Evolutionary conservation across 2,329 filamentous ascomycete genomes (phyloP).

Genomic region (Colletotrichum theobromicola): DNA sequence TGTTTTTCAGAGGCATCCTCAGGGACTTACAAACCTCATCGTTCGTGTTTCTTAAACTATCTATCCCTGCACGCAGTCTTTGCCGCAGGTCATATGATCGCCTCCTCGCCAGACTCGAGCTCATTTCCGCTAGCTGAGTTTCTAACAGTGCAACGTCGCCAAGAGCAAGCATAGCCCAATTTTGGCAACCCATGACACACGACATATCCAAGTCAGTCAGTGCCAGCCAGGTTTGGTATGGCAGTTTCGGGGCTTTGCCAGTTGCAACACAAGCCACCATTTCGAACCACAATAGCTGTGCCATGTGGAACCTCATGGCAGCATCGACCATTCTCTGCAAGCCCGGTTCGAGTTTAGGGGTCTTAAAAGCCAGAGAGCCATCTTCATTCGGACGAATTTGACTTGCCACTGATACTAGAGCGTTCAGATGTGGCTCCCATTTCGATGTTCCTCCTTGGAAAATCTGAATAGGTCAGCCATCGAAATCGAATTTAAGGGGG

Average conservation of each 20-base stretch:
- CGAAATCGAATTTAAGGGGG: background rate
- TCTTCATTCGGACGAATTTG: background rate
- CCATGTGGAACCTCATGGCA: slow-evolving; percentile 12
- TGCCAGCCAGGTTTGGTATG: background rate
- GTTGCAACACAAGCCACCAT: slow-evolving; percentile 11
- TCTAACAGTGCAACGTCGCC: slow-evolving; percentile 5
- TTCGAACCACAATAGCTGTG: slow-evolving; percentile 16
- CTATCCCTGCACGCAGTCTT: background rate
- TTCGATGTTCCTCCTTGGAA: slow-evolving; percentile 14
- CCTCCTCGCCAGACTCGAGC: background rate
- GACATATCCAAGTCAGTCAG: slow-evolving; percentile 10
- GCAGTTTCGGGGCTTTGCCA: background rate
- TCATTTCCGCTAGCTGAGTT: background rate
- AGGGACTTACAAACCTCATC: background rate
- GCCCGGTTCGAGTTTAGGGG: background rate
- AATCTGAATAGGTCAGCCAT: background rate
- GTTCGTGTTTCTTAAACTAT: background rate
- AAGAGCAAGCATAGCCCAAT: slow-evolving; percentile 16
- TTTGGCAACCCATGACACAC: slow-evolving; percentile 15
- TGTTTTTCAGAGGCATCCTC: background rate
- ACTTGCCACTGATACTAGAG: background rate
- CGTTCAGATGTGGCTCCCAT: slow-evolving; percentile 15
- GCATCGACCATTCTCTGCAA: slow-evolving; percentile 3
- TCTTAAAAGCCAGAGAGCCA: background rate
- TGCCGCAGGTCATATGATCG: background rate